These are phyloP conservation scores for Aaosphaeria arxii DNA, from an alignment of 2,329 filamentous ascomycete species.

Conservation along the genomic window DNA sequence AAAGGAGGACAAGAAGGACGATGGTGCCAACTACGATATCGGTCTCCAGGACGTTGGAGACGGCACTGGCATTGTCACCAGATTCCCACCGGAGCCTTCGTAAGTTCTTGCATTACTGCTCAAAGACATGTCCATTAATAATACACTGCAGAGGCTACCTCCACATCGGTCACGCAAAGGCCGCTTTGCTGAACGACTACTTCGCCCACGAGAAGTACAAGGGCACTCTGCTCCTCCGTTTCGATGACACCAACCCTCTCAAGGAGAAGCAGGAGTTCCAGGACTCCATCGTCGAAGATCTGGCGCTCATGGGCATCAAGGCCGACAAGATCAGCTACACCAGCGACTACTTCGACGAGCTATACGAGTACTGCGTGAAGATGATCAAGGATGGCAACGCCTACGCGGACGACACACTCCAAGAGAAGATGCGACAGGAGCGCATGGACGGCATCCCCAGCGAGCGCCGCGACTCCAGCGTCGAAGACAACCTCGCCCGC, in stretches of 20 bases:
- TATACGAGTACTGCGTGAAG: conserved; percentile 80
- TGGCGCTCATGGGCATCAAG: conserved; percentile 86
- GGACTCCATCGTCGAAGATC: conserved; percentile 88
- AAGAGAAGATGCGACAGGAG: conserved; percentile 82
- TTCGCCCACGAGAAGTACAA: conserved; percentile 93
- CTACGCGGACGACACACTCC: conserved; percentile 91
- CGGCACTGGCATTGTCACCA: conserved; percentile 71
- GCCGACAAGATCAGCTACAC: conserved; percentile 86
- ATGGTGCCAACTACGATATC: conserved; percentile 86
- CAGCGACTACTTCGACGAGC: conserved; percentile 90
- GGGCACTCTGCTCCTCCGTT: conserved; percentile 84
- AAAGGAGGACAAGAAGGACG: conserved; percentile 64
- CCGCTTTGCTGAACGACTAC: conserved; percentile 90
- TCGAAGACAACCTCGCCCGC: conserved; percentile 80
- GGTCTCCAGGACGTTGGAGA: conserved; percentile 79
- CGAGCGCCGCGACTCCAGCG: conserved; percentile 70
- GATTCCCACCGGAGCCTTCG: conserved; percentile 93
- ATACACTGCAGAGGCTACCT: conserved; percentile 63
- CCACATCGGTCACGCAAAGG: conserved; percentile 95
- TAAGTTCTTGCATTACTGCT: conserved; percentile 41
- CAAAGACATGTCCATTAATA: background rate
- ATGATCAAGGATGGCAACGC: conserved; percentile 85
- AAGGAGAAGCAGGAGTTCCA: conserved; percentile 98
- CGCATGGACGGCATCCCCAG: conserved; percentile 81
- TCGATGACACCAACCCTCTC: conserved; percentile 95